Conservation (phyloP, 1,139 yeast genomes). For the Dujonia santamariae region DNA sequence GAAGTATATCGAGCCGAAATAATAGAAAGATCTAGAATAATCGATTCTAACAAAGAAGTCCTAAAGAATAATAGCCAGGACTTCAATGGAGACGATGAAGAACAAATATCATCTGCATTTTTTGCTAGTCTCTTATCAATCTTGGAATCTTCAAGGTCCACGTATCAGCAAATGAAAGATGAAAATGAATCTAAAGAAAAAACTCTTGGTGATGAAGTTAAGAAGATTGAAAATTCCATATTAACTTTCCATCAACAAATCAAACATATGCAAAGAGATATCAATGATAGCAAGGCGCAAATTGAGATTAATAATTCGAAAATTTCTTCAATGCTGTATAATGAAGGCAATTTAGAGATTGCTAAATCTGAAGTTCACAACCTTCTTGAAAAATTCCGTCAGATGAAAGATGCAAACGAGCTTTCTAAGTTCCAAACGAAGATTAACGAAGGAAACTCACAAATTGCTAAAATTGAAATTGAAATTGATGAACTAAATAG, state of each 20-base stretch:
- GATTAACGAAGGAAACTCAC: conserved; percentile 37
- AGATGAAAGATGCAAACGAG: conserved; percentile 24
- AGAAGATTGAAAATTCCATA: conserved; percentile 29
- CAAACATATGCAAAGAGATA: conserved; percentile 33
- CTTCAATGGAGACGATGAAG: too few relatives aligned
- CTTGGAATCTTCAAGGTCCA: too few relatives aligned
- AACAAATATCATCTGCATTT: too few relatives aligned
- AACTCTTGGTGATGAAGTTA: conserved; percentile 8
- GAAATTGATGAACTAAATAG: conserved; percentile 54
- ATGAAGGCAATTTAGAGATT: conserved; percentile 25
- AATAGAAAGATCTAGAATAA: conserved; percentile 10
- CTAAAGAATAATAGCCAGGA: too few relatives aligned
- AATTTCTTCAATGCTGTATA: conserved; percentile 30
- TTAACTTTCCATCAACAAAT: conserved; percentile 41
- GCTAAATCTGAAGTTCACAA: conserved; percentile 31
- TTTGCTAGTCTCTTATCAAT: too few relatives aligned
- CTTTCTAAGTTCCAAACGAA: conserved; percentile 28
- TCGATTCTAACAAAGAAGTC: conserved; percentile 10
- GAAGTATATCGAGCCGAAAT: conserved; percentile 17
- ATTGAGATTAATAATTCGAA: conserved; percentile 30
- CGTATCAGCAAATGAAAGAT: too few relatives aligned
- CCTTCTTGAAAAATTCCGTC: conserved; percentile 27
- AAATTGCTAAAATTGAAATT: conserved; percentile 43
- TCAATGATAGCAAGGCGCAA: conserved; percentile 26
- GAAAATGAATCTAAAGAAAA: conserved; percentile 2